phyloP scores from a whole-genome alignment of 2,329 filamentous ascomycete species.

The Aspergillus fijiensis region DNA sequence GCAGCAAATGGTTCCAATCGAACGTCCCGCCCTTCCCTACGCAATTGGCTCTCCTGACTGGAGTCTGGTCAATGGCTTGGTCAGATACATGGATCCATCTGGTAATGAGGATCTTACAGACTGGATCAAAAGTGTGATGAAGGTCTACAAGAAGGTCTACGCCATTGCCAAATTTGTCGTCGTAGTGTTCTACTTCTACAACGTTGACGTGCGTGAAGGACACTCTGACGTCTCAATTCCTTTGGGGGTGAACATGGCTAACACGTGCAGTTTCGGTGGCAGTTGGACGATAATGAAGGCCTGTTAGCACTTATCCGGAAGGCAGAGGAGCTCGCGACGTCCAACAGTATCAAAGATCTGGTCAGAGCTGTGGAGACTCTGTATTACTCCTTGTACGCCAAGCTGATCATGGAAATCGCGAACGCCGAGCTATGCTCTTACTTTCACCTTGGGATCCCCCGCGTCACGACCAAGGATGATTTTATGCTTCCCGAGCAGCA shows the following conservation, averaged over 20 bases:
- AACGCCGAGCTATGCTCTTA: slow-evolving; percentile 36
- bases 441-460: slow-evolving; percentile 27
- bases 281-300: slow-evolving; percentile 35
- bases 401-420: slow-evolving; percentile 39
- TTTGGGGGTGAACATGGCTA: background rate
- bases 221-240: background rate
- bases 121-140: slow-evolving; percentile 30
- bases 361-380: slow-evolving; percentile 37
- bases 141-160: slow-evolving; percentile 36
- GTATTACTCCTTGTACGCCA: slow-evolving; percentile 38
- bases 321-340: slow-evolving; percentile 30
- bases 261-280: background rate
- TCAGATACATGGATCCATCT: slow-evolving; percentile 19
- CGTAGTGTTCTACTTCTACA: slow-evolving; percentile 34
- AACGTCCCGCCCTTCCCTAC: slow-evolving; percentile 28
- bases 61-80: slow-evolving; percentile 19
- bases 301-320: slow-evolving; percentile 33
- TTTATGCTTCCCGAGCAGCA: slow-evolving; percentile 33
- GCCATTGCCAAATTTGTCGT: slow-evolving; percentile 37
- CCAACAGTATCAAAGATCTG: slow-evolving; percentile 29
- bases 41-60: slow-evolving; percentile 33
- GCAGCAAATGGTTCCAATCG: slow-evolving; percentile 20
- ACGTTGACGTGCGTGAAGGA: slow-evolving; percentile 30
- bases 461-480: slow-evolving; percentile 14
- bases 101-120: slow-evolving; percentile 20